These are phyloP conservation scores for Lyophyllum shimeji DNA, from an alignment of 768 basidiomycete species.

Conservation along the genomic window DNA sequence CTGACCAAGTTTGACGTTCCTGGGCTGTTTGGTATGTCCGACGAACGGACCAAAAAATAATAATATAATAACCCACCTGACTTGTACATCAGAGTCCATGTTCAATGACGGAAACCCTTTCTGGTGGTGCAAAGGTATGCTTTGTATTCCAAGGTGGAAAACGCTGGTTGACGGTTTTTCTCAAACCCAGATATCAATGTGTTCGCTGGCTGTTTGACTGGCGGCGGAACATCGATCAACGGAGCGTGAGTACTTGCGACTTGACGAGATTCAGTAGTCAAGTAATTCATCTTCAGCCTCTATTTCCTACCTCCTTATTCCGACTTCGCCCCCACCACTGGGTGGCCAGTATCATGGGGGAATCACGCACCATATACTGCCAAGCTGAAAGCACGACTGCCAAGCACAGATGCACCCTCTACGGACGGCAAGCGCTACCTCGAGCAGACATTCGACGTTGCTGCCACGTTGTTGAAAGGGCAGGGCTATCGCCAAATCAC, in stretches of 20 bases:
- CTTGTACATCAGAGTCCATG: constrained; percentile 45
- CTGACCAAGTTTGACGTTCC: constrained; percentile 67
- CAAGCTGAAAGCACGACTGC: constrained; percentile 51
- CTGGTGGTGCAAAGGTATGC: constrained; percentile 64
- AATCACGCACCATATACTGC: constrained; percentile 51
- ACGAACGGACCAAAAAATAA: background rate
- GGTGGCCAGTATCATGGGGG: constrained; percentile 57
- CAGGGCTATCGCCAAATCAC: constrained; percentile 54
- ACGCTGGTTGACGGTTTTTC: background rate
- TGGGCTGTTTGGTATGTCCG: constrained; percentile 49
- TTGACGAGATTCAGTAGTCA: background rate
- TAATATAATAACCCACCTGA: background rate
- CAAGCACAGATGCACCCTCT: constrained; percentile 57
- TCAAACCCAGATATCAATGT: constrained; percentile 47
- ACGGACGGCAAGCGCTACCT: constrained; percentile 60
- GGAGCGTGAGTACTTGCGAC: constrained; percentile 47
- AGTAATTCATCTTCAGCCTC: constrained; percentile 26
- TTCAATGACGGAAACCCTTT: constrained; percentile 57
- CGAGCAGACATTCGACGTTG: constrained; percentile 47
- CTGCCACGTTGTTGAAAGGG: constrained; percentile 38
- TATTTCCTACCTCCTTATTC: constrained; percentile 54
- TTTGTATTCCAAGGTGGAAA: background rate
- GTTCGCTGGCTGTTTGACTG: constrained; percentile 64
- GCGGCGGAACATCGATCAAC: constrained; percentile 64
- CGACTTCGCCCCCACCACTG: constrained; percentile 49